Conservation (phyloP, 2,329 filamentous ascomycete genomes). For the Penicillium sp. region DNA sequence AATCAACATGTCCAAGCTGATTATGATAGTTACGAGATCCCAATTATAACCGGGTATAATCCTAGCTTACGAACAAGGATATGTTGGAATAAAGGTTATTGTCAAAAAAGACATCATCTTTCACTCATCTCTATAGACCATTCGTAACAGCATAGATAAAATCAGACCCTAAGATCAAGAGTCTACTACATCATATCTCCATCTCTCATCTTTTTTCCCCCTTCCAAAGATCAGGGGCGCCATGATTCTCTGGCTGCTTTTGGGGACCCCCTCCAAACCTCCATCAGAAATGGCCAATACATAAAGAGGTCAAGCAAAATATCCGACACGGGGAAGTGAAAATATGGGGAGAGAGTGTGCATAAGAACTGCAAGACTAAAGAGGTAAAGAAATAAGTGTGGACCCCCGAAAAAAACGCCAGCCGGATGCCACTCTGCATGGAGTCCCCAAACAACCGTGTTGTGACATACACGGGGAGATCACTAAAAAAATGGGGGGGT, state of each 20-base stretch:
- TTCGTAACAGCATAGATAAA: conserved; percentile 42
- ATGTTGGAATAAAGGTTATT: conserved; percentile 2
- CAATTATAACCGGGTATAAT: background rate
- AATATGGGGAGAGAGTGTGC: conserved; percentile 26
- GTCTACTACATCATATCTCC: conserved; percentile 23
- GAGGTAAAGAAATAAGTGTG: conserved; percentile 28
- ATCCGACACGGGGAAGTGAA: conserved; percentile 22
- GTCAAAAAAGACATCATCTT: conserved; percentile 26
- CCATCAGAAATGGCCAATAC: conserved; percentile 10
- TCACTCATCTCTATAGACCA: conserved; percentile 41
- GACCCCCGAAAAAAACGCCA: conserved; percentile 42
- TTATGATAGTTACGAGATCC: background rate
- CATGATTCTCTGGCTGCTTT: conserved; percentile 14
- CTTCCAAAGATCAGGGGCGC: conserved; percentile 10
- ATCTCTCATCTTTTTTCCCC: conserved; percentile 13
- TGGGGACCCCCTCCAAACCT: conserved; percentile 14
- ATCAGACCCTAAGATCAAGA: conserved; percentile 24
- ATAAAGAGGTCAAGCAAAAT: conserved; percentile 14
- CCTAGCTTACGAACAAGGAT: background rate
- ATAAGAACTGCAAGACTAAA: conserved; percentile 20
- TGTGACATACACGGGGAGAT: conserved; percentile 30
- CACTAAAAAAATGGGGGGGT: conserved; percentile 34
- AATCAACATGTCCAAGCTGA: background rate
- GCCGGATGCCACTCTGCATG: conserved; percentile 42
- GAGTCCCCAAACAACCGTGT: conserved; percentile 32